These are phyloP conservation scores for Atkinsonella hypoxylon DNA, from an alignment of 2,329 filamentous ascomycete species.

Conservation along the genomic window DNA sequence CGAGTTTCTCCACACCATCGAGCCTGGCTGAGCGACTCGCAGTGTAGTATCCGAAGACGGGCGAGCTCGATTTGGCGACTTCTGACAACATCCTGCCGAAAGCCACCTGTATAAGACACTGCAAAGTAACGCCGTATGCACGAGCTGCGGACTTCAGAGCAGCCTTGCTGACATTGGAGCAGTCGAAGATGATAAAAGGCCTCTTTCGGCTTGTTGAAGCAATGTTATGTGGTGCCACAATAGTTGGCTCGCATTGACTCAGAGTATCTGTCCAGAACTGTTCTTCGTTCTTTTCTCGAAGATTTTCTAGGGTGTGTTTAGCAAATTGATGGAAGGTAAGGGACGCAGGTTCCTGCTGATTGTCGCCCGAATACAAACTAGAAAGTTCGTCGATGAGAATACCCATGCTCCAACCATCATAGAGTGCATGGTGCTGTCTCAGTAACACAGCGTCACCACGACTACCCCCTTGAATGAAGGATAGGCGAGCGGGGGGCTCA, in stretches of 20 bases:
- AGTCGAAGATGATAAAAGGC: slow-evolving; percentile 2
- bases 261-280: not conserved
- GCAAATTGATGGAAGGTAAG: not conserved
- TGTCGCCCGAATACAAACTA: not conserved
- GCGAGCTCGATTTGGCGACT: not conserved
- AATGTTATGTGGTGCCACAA: not conserved
- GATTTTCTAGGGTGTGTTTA: not conserved
- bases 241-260: not conserved
- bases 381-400: not conserved
- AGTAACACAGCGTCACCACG: not conserved
- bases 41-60: not conserved
- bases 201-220: not conserved
- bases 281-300: not conserved
- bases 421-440: not conserved
- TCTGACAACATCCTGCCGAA: slow-evolving; percentile 5
- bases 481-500: not conserved
- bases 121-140: slow-evolving; percentile 1
- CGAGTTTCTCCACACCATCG: not conserved
- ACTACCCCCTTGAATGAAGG: not conserved
- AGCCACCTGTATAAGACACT: slow-evolving; percentile 4
- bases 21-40: not conserved
- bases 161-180: not conserved
- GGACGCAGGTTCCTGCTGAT: not conserved
- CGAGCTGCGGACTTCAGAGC: slow-evolving; percentile 6
- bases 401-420: slow-evolving; percentile 1